A percentile compares a stretch with the other conserved stretches of the same genome.
phyloP scores from a whole-genome alignment of 768 basidiomycete species.

The Boletales sp. region DNA sequence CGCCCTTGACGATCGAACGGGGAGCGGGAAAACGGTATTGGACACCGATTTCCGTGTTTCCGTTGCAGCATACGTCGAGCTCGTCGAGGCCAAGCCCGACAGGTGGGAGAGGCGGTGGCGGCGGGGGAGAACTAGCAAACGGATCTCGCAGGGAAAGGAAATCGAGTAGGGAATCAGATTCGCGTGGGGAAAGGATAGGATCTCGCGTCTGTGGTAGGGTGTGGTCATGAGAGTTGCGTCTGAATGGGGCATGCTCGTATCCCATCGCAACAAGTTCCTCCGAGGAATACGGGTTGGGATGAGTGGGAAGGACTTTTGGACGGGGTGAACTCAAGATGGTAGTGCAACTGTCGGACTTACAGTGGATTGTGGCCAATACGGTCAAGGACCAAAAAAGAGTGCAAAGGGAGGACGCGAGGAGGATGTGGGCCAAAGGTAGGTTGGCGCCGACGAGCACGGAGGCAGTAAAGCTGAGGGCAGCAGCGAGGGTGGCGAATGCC shows the following conservation, averaged over 20 bases:
- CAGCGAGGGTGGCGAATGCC: conserved; percentile 19
- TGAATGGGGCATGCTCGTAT: background rate
- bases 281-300: conserved; percentile 2
- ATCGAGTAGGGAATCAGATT: conserved; percentile 27
- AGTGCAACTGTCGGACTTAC: conserved; percentile 13
- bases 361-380: conserved; percentile 15
- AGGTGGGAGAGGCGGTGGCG: conserved; percentile 29
- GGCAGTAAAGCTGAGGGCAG: conserved; percentile 18
- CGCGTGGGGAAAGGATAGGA: conserved; percentile 17
- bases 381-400: conserved; percentile 23
- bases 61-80: conserved; percentile 24
- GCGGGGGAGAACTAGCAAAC: conserved; percentile 31
- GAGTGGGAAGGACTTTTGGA: conserved; percentile 20
- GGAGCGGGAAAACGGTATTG: conserved; percentile 34
- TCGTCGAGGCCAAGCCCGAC: conserved; percentile 26
- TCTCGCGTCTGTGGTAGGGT: conserved; percentile 10
- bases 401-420: conserved; percentile 20
- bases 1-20: conserved; percentile 25
- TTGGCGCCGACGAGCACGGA: conserved; percentile 5
- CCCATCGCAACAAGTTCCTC: conserved; percentile 4
- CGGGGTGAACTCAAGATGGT: conserved; percentile 1
- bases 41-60: conserved; percentile 20
- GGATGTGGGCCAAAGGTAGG: conserved; percentile 3
- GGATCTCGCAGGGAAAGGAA: conserved; percentile 34
- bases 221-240: background rate